These are phyloP conservation scores for Vigna nakashimae DNA, from an alignment of 306 rosid species.

Conservation along the genomic window DNA sequence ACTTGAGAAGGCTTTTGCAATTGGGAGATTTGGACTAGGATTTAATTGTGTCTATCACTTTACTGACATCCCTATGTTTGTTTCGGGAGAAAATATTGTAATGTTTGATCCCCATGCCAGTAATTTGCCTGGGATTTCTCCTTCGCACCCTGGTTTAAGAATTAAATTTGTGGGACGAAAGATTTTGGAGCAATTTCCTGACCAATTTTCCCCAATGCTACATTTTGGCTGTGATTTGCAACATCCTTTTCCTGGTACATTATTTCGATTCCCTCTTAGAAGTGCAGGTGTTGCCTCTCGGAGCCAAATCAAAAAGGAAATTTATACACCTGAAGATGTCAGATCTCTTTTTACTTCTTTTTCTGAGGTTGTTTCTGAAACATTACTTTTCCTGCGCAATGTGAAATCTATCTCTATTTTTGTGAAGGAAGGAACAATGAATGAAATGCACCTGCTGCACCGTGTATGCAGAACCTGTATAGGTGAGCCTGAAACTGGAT, in stretches of 20 bases:
- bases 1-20: constrained; percentile 95
- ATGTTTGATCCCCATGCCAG: constrained; percentile 97
- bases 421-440: constrained; percentile 83
- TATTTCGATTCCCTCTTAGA: constrained; percentile 96
- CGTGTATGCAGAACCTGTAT: constrained; percentile 67
- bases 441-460: constrained; percentile 84
- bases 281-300: constrained; percentile 80
- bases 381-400: constrained; percentile 82
- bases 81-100: constrained; percentile 94
- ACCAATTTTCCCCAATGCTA: constrained; percentile 88
- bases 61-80: constrained; percentile 93
- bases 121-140: constrained; percentile 97
- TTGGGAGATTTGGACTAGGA: constrained; percentile 98
- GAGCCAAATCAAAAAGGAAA: constrained; percentile 95
- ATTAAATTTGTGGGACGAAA: constrained; percentile 88
- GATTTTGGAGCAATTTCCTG: constrained; percentile 96
- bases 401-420: constrained; percentile 85
- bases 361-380: constrained; percentile 84
- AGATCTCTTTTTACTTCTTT: constrained; percentile 78
- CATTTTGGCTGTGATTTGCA: constrained; percentile 98
- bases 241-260: constrained; percentile 87
- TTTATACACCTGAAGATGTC: constrained; percentile 87
- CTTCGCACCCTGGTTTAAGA: constrained; percentile 95
- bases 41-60: constrained; percentile 98
- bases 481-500: constrained; percentile 68